Conservation (phyloP, 352 stramenopile species). For the Discostella stelligera region DNA sequence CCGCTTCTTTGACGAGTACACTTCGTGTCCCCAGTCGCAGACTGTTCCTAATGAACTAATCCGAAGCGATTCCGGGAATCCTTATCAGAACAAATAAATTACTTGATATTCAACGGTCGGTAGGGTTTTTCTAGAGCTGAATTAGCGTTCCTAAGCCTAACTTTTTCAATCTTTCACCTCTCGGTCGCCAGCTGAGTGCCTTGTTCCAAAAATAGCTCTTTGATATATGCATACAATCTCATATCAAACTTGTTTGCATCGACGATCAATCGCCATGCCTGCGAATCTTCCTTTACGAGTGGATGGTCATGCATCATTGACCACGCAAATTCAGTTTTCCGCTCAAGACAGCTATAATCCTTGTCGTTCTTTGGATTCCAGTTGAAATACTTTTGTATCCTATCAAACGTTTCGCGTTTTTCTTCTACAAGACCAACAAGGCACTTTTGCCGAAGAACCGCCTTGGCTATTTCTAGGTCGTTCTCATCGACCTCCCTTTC, state of each 20-base stretch:
- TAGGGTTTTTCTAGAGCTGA: too few relatives aligned
- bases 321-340: constrained; percentile 44
- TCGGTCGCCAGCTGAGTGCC: constrained; percentile 2
- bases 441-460: constrained; percentile 40
- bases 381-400: constrained; percentile 42
- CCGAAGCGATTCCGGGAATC: not conserved
- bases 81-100: too few relatives aligned
- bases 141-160: too few relatives aligned
- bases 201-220: constrained; percentile 41
- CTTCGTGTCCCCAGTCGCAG: not conserved
- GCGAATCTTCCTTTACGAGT: constrained; percentile 28
- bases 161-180: not conserved
- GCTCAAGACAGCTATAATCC: constrained; percentile 22
- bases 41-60: constrained; percentile 1
- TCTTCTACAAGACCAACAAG: constrained; percentile 34
- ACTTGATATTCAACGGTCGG: too few relatives aligned
- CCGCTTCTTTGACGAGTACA: constrained; percentile 78
- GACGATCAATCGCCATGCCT: constrained; percentile 37
- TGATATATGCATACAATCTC: constrained; percentile 48
- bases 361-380: constrained; percentile 28
- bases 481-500: constrained; percentile 42
- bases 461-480: constrained; percentile 35
- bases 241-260: constrained; percentile 47
- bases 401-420: constrained; percentile 37
- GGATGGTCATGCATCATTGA: constrained; percentile 45